Conservation (phyloP, 2,329 filamentous ascomycete genomes). For the Diplocarpon mali region DNA sequence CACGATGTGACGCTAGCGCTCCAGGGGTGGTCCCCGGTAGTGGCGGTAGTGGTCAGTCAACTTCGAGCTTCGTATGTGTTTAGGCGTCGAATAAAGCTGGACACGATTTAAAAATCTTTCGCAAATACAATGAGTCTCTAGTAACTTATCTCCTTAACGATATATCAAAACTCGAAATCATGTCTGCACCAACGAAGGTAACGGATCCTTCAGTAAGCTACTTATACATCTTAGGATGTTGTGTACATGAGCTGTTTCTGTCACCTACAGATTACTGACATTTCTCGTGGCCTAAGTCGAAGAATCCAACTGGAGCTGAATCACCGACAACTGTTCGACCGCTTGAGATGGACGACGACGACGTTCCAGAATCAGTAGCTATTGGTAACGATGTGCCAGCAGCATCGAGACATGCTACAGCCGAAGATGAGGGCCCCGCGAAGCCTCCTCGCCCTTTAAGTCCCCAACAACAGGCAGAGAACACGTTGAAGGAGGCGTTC, state of each 20-base stretch:
- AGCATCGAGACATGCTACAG: slow-evolving; percentile 32
- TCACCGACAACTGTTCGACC: slow-evolving; percentile 55
- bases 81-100: too few species aligned
- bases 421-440: slow-evolving; percentile 46
- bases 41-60: too few species aligned
- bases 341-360: slow-evolving; percentile 60
- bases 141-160: background rate
- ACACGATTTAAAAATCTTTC: too few species aligned
- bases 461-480: slow-evolving; percentile 74
- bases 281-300: slow-evolving; percentile 14
- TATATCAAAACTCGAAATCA: slow-evolving; percentile 22
- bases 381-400: slow-evolving; percentile 35
- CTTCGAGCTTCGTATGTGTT: too few species aligned
- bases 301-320: slow-evolving; percentile 37
- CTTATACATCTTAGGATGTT: slow-evolving; percentile 15
- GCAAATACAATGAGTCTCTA: too few species aligned
- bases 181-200: slow-evolving; percentile 34
- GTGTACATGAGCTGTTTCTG: slow-evolving; percentile 15
- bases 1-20: too few species aligned
- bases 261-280: slow-evolving; percentile 5
- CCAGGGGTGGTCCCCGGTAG: too few species aligned
- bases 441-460: slow-evolving; percentile 79
- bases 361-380: slow-evolving; percentile 49
- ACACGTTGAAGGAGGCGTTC: slow-evolving; percentile 88
- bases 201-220: slow-evolving; percentile 31